Conservation (phyloP, 495 filamentous ascomycete genomes). For the Barbatosphaeria neglecta region DNA sequence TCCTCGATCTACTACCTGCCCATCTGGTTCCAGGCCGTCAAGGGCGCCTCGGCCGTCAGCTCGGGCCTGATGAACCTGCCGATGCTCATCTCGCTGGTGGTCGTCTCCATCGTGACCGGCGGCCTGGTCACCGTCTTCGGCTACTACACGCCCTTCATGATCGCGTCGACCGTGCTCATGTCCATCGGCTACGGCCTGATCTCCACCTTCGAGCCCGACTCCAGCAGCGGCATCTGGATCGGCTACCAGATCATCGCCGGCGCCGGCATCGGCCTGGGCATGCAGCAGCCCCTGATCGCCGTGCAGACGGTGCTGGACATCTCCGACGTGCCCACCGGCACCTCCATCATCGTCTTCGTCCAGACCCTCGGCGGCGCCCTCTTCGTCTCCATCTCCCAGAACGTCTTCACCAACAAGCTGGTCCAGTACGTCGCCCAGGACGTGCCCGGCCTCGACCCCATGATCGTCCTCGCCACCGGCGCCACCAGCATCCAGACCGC, state of each 20-base stretch:
- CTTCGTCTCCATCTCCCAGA: slow-evolving; percentile 66
- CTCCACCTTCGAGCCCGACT: slow-evolving; percentile 47
- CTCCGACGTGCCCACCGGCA: slow-evolving; percentile 55
- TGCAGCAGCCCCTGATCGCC: slow-evolving; percentile 59
- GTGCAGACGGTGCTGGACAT: slow-evolving; percentile 53
- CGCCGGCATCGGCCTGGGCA: slow-evolving; percentile 53
- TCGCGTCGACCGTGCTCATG: slow-evolving; percentile 44
- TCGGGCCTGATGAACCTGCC: slow-evolving; percentile 74
- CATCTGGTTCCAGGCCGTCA: slow-evolving; percentile 84
- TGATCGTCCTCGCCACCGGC: slow-evolving; percentile 44
- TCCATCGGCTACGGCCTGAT: slow-evolving; percentile 62
- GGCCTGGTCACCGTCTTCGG: slow-evolving; percentile 48
- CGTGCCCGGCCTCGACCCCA: slow-evolving; percentile 40
- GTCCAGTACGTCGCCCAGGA: slow-evolving; percentile 39
- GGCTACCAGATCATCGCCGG: slow-evolving; percentile 66
- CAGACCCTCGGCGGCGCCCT: slow-evolving; percentile 63
- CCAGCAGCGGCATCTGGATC: slow-evolving; percentile 52
- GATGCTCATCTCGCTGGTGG: slow-evolving; percentile 50
- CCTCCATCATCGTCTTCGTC: slow-evolving; percentile 54
- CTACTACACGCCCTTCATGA: slow-evolving; percentile 70
- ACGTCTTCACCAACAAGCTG: slow-evolving; percentile 64
- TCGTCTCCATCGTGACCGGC: slow-evolving; percentile 53
- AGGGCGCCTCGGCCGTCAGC: slow-evolving; percentile 50
- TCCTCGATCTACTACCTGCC: slow-evolving; percentile 63
- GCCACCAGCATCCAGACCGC: slow-evolving; percentile 51